Percentiles rank a stretch among this genome's conserved stretches.
Conservation (phyloP, 108 stramenopile species). For the Nannochloropsis gaditana region DNA sequence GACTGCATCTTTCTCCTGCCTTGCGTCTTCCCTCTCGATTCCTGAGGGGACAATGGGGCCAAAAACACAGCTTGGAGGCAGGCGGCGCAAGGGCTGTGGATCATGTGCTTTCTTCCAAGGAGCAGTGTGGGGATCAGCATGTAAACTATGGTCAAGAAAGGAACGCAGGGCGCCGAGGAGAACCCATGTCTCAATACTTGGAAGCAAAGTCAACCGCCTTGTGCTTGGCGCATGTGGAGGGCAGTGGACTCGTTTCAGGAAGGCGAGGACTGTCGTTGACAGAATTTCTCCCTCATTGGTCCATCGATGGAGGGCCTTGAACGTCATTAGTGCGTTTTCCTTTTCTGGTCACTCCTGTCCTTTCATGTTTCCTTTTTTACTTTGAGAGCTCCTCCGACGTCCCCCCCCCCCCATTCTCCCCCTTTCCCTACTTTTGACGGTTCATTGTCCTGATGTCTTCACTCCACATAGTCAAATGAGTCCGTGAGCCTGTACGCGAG, state of each 20-base stretch:
- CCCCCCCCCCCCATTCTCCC: not conserved
- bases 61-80: too few relatives aligned
- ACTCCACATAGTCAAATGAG: not conserved
- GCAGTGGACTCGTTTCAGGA: not conserved
- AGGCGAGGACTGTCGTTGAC: not conserved
- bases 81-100: not conserved
- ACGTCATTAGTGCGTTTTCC: not conserved
- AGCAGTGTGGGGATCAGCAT: not conserved
- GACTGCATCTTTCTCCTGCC: too few relatives aligned
- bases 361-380: not conserved
- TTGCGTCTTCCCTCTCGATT: too few relatives aligned
- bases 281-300: not conserved
- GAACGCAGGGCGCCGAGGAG: not conserved
- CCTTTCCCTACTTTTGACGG: not conserved
- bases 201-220: not conserved
- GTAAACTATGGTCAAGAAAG: not conserved
- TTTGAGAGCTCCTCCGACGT: not conserved
- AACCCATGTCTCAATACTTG: not conserved
- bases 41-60: too few relatives aligned
- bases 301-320: not conserved
- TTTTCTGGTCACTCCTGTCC: not conserved
- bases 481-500: not conserved
- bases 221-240: too few relatives aligned
- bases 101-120: not conserved
- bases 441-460: not conserved